Conservation (phyloP, 352 stramenopile species). For the Blastocystis sp. region DNA sequence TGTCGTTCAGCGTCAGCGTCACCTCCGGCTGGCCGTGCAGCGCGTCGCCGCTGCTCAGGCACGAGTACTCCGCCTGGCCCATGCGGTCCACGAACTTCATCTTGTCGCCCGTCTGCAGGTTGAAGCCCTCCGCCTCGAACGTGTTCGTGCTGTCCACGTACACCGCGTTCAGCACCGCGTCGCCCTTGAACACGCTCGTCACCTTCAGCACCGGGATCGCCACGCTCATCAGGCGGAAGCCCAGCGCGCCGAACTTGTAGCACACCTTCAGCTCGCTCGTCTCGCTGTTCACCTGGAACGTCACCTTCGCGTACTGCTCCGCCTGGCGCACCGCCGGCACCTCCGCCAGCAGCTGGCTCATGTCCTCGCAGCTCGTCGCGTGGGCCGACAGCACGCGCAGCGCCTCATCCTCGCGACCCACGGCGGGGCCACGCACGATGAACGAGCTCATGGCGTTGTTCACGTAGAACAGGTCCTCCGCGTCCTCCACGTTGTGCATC, state of each 20-base stretch:
- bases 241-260: conserved; percentile 14
- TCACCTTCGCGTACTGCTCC: neutral
- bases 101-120: conserved; percentile 31
- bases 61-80: conserved; percentile 62
- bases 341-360: neutral
- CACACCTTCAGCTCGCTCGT: neutral
- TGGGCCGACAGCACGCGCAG: neutral
- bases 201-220: conserved; percentile 52
- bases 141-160: conserved; percentile 29
- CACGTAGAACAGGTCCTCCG: conserved; percentile 35
- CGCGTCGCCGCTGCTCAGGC: conserved; percentile 12
- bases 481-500: conserved; percentile 30
- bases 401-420: conserved; percentile 48
- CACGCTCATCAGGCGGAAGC: neutral
- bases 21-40: conserved; percentile 48
- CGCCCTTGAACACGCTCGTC: conserved; percentile 20
- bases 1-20: conserved; percentile 12
- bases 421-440: conserved; percentile 13
- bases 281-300: neutral
- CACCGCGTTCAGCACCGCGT: conserved; percentile 11
- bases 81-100: conserved; percentile 68
- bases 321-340: conserved; percentile 1
- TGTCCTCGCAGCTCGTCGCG: neutral
- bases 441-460: conserved; percentile 18
- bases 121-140: conserved; percentile 53